Evolutionary conservation across 2,329 filamentous ascomycete genomes (phyloP).

Genomic region (Paecilomyces formosus): DNA sequence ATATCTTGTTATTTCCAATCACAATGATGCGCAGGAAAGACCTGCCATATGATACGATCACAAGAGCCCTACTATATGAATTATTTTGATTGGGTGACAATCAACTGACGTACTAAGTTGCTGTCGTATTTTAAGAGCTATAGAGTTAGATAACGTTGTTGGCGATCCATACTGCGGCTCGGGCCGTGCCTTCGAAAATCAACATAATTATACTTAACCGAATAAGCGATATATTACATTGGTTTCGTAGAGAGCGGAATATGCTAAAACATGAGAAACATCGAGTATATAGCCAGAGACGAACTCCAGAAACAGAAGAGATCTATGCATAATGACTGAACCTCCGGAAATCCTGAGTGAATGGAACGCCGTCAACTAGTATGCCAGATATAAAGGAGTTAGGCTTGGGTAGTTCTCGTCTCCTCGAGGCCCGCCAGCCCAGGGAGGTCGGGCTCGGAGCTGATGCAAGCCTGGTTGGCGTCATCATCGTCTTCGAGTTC

Average conservation of each 20-base stretch:
- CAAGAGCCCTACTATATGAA: background rate
- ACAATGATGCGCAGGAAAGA: no score
- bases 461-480: constrained; percentile 4
- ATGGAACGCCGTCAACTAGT: background rate
- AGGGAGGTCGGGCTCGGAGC: background rate
- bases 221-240: background rate
- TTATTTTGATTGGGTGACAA: background rate
- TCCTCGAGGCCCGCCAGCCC: background rate
- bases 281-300: background rate
- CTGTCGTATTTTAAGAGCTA: background rate
- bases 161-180: background rate
- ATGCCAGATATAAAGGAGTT: background rate
- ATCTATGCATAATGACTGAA: background rate
- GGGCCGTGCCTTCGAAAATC: background rate
- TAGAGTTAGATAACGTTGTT: background rate
- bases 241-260: background rate
- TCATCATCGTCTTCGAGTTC: constrained; percentile 25
- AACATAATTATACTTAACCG: no score
- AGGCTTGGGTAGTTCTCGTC: background rate
- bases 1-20: no score
- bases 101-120: background rate
- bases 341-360: background rate
- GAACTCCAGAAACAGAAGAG: background rate
- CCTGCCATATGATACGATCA: background rate
- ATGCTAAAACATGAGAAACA: background rate